These are phyloP conservation scores for Nymphaea thermarum DNA, from an alignment of 164 flowering plant genomes.

Conservation along the genomic window DNA sequence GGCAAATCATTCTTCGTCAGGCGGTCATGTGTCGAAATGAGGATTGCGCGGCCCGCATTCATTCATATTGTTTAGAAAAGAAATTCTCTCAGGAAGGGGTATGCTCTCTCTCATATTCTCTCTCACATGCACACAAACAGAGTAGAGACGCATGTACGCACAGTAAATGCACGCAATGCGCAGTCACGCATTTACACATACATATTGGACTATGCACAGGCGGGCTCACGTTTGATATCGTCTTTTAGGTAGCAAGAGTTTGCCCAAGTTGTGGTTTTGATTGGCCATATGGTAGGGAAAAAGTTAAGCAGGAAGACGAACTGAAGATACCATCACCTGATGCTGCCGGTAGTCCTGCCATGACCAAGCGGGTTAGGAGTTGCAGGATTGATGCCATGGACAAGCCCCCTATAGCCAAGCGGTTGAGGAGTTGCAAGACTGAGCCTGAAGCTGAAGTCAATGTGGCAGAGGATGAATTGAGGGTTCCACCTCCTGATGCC, in stretches of 20 bases:
- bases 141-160: no score
- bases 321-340: background rate
- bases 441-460: background rate
- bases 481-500: background rate
- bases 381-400: background rate
- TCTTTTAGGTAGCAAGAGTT: slow-evolving; percentile 34
- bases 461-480: background rate
- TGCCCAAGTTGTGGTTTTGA: slow-evolving; percentile 62
- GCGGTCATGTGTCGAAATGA: slow-evolving; percentile 51
- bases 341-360: background rate
- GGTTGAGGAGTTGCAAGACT: background rate
- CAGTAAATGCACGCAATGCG: no score
- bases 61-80: slow-evolving; percentile 52
- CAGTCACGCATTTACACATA: no score
- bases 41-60: slow-evolving; percentile 57
- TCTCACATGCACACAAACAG: no score
- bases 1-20: slow-evolving; percentile 14
- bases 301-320: background rate
- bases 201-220: no score
- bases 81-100: slow-evolving; percentile 49
- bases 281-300: slow-evolving; percentile 24
- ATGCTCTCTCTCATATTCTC: slow-evolving; percentile 1
- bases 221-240: background rate
- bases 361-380: background rate
- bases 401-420: background rate